A percentile compares a stretch with the other conserved stretches of the same genome.
Conservation (phyloP, 345 rosid species). For the Hibiscus tridactylites region DNA sequence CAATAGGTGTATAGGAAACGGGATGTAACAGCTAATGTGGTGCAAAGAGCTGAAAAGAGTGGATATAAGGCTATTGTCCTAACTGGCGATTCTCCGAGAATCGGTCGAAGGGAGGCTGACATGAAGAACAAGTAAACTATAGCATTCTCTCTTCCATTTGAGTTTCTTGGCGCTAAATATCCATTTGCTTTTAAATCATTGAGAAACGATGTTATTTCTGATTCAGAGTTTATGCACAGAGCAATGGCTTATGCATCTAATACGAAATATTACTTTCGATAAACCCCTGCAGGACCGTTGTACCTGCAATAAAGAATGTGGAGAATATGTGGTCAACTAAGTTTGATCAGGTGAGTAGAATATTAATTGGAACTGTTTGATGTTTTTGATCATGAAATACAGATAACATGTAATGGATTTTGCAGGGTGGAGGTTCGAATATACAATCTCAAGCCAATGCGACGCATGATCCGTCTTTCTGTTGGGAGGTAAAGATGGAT, state of each 20-base stretch:
- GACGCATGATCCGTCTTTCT: slow-evolving; percentile 49
- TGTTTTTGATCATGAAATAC: neutral
- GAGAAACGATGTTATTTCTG: neutral
- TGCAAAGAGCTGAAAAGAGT: slow-evolving; percentile 70
- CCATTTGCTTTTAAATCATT: neutral
- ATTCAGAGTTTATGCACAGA: neutral
- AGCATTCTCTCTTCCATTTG: neutral
- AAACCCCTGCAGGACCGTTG: slow-evolving; percentile 44
- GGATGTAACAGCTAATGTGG: slow-evolving; percentile 46
- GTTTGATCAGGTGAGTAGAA: slow-evolving; percentile 43
- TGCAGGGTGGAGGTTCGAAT: slow-evolving; percentile 53
- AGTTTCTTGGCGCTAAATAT: neutral
- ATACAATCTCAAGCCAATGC: slow-evolving; percentile 35
- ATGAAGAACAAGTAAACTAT: slow-evolving; percentile 62
- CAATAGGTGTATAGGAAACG: slow-evolving; percentile 55
- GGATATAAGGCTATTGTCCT: slow-evolving; percentile 79
- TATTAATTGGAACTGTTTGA: neutral
- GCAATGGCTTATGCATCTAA: neutral
- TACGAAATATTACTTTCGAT: neutral
- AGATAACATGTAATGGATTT: neutral
- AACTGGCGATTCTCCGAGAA: slow-evolving; percentile 75
- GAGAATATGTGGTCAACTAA: slow-evolving; percentile 55
- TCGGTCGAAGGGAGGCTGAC: slow-evolving; percentile 84
- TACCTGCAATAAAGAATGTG: slow-evolving; percentile 51
- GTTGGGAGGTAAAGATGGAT: slow-evolving; percentile 51